phyloP scores from a whole-genome alignment of 2,329 filamentous ascomycete genomes.

The Neonectria faginata region DNA sequence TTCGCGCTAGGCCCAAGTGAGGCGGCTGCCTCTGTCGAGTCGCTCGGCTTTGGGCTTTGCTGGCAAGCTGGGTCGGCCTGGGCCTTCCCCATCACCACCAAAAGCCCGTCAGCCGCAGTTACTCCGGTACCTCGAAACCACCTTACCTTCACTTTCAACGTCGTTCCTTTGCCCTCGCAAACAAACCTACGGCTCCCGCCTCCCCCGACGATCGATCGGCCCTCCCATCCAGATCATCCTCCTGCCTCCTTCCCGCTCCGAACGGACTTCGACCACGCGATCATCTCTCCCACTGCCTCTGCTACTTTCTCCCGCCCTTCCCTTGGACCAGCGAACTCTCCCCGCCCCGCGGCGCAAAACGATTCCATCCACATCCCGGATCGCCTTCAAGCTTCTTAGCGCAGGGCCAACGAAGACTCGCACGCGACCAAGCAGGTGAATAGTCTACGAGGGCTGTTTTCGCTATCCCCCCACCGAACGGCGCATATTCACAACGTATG shows the following conservation, averaged over 20 bases:
- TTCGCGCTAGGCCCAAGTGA: conserved; percentile 51
- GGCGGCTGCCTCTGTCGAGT: conserved; percentile 33
- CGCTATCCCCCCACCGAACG: conserved; percentile 45
- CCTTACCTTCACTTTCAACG: conserved; percentile 37
- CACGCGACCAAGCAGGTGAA: conserved; percentile 40
- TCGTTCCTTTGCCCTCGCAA: conserved; percentile 30
- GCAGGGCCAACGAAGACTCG: conserved; percentile 30
- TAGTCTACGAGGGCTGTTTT: conserved; percentile 44
- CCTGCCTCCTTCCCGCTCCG: conserved; percentile 6
- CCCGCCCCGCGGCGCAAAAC: conserved; percentile 30
- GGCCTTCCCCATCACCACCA: conserved; percentile 45
- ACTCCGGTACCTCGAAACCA: conserved; percentile 37
- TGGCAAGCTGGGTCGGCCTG: conserved; percentile 1
- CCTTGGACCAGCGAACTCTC: conserved; percentile 19
- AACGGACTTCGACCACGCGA: conserved; percentile 9
- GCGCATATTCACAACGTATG: conserved; percentile 65
- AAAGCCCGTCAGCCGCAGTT: conserved; percentile 46
- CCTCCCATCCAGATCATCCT: conserved; percentile 14
- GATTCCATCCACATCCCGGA: conserved; percentile 22
- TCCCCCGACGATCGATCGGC: conserved; percentile 29
- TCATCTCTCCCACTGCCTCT: background rate
- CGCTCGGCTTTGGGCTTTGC: conserved; percentile 14
- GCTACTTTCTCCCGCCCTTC: conserved; percentile 22
- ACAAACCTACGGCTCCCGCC: conserved; percentile 29
- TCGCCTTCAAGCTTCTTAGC: conserved; percentile 32